Evolutionary conservation across 2,329 filamentous ascomycete species (phyloP).

Genomic region (Macrophomina pseudophaseolina): DNA sequence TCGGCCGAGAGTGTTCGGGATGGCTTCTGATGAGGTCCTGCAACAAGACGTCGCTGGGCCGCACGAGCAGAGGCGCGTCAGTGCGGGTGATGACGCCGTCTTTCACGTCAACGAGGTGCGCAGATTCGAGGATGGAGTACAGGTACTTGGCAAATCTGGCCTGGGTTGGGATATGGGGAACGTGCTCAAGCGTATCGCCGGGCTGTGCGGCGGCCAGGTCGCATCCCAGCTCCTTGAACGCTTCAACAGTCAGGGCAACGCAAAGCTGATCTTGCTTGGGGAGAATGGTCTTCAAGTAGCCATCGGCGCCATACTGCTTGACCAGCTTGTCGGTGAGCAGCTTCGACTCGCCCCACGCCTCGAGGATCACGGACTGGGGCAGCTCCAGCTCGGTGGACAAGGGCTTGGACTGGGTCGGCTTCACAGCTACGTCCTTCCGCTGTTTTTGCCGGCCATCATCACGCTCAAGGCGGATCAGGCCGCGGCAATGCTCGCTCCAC

Average conservation of each 20-base stretch:
- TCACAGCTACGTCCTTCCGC: too few species aligned
- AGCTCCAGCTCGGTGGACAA: neutral
- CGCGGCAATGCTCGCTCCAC: slow-evolving; percentile 14
- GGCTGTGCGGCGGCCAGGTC: slow-evolving; percentile 26
- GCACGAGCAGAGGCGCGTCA: neutral
- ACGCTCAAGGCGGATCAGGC: neutral
- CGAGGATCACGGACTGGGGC: neutral
- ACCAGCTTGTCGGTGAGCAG: slow-evolving; percentile 20
- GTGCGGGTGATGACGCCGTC: slow-evolving; percentile 21
- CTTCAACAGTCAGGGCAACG: slow-evolving; percentile 35
- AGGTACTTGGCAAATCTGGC: slow-evolving; percentile 30
- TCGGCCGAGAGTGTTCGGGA: slow-evolving; percentile 41
- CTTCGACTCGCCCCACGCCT: slow-evolving; percentile 12
- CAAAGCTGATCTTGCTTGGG: slow-evolving; percentile 29
- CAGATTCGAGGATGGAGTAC: slow-evolving; percentile 31
- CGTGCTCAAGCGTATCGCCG: slow-evolving; percentile 28
- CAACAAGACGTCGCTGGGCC: slow-evolving; percentile 31
- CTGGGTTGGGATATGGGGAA: slow-evolving; percentile 28
- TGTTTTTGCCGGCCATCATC: neutral
- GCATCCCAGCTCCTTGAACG: slow-evolving; percentile 34
- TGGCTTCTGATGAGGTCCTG: slow-evolving; percentile 35
- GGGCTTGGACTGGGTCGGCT: neutral
- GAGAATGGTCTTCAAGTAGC: neutral
- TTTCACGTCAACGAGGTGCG: slow-evolving; percentile 29
- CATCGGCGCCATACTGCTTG: neutral